Percentiles rank a stretch among this genome's conserved stretches.
These are phyloP conservation scores for Colletotrichum melonis DNA, from an alignment of 2,329 filamentous ascomycete species.

Conservation along the genomic window DNA sequence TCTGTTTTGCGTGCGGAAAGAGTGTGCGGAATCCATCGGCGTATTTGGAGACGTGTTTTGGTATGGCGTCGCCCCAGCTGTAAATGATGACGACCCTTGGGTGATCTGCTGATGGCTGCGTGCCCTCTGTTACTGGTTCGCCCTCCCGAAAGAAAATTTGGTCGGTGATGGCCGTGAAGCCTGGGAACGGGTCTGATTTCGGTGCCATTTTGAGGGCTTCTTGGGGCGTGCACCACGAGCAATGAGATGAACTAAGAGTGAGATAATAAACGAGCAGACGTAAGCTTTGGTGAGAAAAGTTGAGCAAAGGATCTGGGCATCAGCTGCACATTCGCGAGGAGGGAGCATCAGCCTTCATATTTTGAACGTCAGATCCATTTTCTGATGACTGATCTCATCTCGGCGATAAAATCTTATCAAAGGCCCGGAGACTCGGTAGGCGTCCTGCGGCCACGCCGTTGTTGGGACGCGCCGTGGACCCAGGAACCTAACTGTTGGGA, in stretches of 20 bases:
- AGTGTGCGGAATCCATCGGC: slow-evolving; percentile 61
- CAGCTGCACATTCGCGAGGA: not conserved
- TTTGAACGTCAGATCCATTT: not conserved
- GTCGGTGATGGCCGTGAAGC: slow-evolving; percentile 59
- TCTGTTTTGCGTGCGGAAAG: slow-evolving; percentile 61
- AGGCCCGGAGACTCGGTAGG: not conserved
- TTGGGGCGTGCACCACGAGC: not conserved
- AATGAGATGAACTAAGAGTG: not conserved
- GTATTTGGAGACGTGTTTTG: slow-evolving; percentile 68
- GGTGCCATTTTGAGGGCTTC: not conserved
- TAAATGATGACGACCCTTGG: slow-evolving; percentile 64
- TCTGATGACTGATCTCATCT: not conserved
- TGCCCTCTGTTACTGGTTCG: slow-evolving; percentile 37
- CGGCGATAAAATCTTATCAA: not conserved
- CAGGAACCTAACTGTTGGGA: not conserved
- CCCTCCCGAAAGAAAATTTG: slow-evolving; percentile 59
- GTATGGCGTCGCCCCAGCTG: slow-evolving; percentile 67
- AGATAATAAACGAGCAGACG: not conserved
- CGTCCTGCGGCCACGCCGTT: not conserved
- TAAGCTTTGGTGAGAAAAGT: not conserved
- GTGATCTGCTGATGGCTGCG: slow-evolving; percentile 39
- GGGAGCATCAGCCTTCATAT: not conserved
- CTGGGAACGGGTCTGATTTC: slow-evolving; percentile 47
- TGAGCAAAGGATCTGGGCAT: not conserved
- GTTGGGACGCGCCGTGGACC: not conserved